phyloP scores from a whole-genome alignment of 2,329 filamentous ascomycete species.

The Cyphellophora europaea region DNA sequence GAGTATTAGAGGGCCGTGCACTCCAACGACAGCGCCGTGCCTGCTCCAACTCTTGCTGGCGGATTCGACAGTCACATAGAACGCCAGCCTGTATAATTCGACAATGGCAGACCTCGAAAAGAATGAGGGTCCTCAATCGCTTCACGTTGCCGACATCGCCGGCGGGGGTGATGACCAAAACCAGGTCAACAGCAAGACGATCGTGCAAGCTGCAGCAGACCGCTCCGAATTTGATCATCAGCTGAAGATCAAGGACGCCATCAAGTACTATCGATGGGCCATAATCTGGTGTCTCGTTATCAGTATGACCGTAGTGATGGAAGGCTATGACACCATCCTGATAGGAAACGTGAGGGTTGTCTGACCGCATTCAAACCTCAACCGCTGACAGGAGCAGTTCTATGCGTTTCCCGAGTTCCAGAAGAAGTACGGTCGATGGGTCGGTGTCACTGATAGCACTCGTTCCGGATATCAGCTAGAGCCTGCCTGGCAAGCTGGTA shows the following conservation, averaged over 20 bases:
- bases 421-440: slow-evolving; percentile 20
- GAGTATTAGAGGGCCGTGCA: too few relatives aligned
- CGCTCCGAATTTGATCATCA: slow-evolving; percentile 9
- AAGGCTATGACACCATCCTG: slow-evolving; percentile 26
- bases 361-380: too few relatives aligned
- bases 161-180: slow-evolving; percentile 1
- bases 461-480: slow-evolving; percentile 13
- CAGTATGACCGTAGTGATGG: slow-evolving; percentile 41
- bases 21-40: too few relatives aligned
- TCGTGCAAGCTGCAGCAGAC: slow-evolving; percentile 2
- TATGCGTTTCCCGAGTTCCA: slow-evolving; percentile 41
- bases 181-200: background rate
- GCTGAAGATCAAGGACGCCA: slow-evolving; percentile 13
- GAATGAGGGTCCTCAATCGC: background rate
- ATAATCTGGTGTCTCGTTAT: slow-evolving; percentile 29
- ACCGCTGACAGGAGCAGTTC: too few relatives aligned
- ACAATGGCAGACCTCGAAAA: background rate
- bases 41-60: too few relatives aligned
- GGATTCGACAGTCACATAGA: too few relatives aligned
- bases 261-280: slow-evolving; percentile 20
- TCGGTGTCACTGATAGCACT: slow-evolving; percentile 12
- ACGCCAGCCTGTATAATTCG: too few relatives aligned
- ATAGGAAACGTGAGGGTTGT: slow-evolving; percentile 18
- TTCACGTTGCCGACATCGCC: background rate
- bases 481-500: slow-evolving; percentile 10